Evolutionary conservation across 495 filamentous ascomycete species (phyloP), one percentile per base, ranked within the genome.

Genomic region (Friedmanniomyces simplex): DNA sequence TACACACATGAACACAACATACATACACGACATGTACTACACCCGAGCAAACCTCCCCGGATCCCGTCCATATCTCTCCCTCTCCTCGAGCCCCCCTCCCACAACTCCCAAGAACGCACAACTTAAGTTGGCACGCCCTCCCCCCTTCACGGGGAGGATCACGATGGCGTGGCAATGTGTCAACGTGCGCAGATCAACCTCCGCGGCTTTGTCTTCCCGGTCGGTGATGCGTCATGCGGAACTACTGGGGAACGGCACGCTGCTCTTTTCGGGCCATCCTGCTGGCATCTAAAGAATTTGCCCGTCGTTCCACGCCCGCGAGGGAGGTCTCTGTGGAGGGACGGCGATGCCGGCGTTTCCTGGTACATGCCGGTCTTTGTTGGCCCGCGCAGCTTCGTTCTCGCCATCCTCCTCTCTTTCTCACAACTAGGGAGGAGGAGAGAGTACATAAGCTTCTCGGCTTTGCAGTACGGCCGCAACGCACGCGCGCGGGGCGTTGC

Each of bases 81-180:
- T 25, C 14, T 22, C 21, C 50, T 41, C 49, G 66, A 69, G 55
- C 74, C n/a, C n/a, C n/a, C n/a, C n/a, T n/a, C n/a, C n/a, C n/a
- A n/a, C n/a, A n/a, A n/a, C 42, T 39, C 48, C 24, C 16, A 54
- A 24, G 20, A 39, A 45, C 67, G 88, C 88, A 90, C 86, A 84
- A 86, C 83, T 84, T 93, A 81, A 96, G 90, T 90, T 94, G 85
- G 76, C 89, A 87, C 80, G 74, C 73, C n/a, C n/a, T n/a, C 72
- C 71, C 69, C 67, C 25, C 10, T 43, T 6, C 51, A n/a, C 20
- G 39, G 18, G 39, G n/a, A 13, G 18, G 39, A 43, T n/a, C 25
- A 74, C 84, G 76, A 82, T 91, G 82, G 77, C 74, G 80, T 89
- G 87, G 78, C 82, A 80, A 89, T 91, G 79, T 89, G 90, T 95